Conservation (phyloP, 2,329 filamentous ascomycete genomes). For the Huntiella moniliformis region DNA sequence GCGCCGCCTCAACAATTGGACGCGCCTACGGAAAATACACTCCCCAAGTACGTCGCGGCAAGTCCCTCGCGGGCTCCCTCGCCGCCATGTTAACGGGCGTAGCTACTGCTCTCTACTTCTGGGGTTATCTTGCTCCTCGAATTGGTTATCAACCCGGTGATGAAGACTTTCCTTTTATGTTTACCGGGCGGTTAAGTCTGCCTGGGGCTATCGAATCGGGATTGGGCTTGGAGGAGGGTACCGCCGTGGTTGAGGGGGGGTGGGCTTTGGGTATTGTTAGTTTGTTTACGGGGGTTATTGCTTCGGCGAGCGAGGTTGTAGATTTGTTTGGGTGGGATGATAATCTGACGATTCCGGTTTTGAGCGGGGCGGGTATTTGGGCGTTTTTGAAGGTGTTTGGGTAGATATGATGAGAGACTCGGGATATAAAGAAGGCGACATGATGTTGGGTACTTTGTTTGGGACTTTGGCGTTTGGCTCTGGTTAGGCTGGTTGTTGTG, state of each 20-base stretch:
- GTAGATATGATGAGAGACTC: constrained; percentile 15
- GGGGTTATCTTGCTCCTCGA: constrained; percentile 62
- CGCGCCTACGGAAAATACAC: constrained; percentile 80
- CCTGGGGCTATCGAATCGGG: constrained; percentile 38
- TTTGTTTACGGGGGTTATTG: constrained; percentile 72
- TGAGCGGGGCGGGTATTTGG: constrained; percentile 79
- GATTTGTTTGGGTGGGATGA: constrained; percentile 93
- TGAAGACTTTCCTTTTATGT: constrained; percentile 57
- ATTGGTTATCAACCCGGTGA: constrained; percentile 50
- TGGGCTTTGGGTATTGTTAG: constrained; percentile 65
- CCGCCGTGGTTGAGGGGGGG: constrained; percentile 47
- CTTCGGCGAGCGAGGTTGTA: constrained; percentile 73
- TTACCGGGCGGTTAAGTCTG: constrained; percentile 55
- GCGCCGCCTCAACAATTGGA: constrained; percentile 86
- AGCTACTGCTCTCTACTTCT: constrained; percentile 69
- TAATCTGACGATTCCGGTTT: constrained; percentile 85
- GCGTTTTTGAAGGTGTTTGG: constrained; percentile 79
- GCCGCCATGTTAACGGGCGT: constrained; percentile 72
- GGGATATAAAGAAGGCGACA: too few species aligned
- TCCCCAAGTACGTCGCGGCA: constrained; percentile 63
- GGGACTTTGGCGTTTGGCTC: too few species aligned
- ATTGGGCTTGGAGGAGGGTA: constrained; percentile 39
- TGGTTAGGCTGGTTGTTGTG: too few species aligned
- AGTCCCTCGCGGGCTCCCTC: constrained; percentile 75
- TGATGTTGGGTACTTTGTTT: too few species aligned